Evolutionary conservation across 768 basidiomycete genomes (phyloP).

Genomic region (Goffeauzyma gilvescens): DNA sequence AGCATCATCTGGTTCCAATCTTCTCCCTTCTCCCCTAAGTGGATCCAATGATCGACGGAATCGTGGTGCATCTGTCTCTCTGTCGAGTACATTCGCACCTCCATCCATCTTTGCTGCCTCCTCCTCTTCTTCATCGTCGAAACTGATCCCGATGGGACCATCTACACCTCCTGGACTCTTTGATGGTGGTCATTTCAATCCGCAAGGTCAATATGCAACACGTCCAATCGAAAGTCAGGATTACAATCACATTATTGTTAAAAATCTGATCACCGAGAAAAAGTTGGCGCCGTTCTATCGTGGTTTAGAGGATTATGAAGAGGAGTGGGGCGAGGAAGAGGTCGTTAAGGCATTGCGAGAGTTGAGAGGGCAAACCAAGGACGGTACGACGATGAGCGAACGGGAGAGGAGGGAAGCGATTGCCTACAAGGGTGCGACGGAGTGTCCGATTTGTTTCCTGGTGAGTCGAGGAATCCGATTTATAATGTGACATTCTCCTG

Average conservation of each 20-base stretch:
- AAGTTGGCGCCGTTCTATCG: slow-evolving; percentile 89
- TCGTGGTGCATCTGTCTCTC: no score
- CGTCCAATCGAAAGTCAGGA: slow-evolving; percentile 39
- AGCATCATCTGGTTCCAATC: no score
- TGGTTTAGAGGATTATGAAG: slow-evolving; percentile 80
- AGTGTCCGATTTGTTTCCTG: slow-evolving; percentile 97
- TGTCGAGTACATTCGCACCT: no score
- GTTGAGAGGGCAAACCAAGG: slow-evolving; percentile 25
- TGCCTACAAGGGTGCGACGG: slow-evolving; percentile 64
- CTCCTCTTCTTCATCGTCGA: no score
- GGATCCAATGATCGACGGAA: no score
- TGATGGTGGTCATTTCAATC: slow-evolving; percentile 26
- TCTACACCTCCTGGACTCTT: slow-evolving; percentile 23
- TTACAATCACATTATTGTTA: slow-evolving; percentile 74
- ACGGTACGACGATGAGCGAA: slow-evolving; percentile 11
- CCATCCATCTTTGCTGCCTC: no score
- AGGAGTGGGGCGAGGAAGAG: slow-evolving; percentile 71
- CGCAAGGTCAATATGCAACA: slow-evolving; percentile 27
- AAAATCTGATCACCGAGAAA: slow-evolving; percentile 69
- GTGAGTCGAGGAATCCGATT: slow-evolving; percentile 37
- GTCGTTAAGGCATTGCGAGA: slow-evolving; percentile 66
- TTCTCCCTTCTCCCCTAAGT: no score
- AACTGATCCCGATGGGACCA: no score
- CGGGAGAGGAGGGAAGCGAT: slow-evolving; percentile 45
- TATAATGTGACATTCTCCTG: slow-evolving; percentile 2